Evolutionary conservation across 2,329 filamentous ascomycete genomes (phyloP), one percentile per base, ranked within the genome.

Genomic region (Lasiodiplodia gonubiensis): DNA sequence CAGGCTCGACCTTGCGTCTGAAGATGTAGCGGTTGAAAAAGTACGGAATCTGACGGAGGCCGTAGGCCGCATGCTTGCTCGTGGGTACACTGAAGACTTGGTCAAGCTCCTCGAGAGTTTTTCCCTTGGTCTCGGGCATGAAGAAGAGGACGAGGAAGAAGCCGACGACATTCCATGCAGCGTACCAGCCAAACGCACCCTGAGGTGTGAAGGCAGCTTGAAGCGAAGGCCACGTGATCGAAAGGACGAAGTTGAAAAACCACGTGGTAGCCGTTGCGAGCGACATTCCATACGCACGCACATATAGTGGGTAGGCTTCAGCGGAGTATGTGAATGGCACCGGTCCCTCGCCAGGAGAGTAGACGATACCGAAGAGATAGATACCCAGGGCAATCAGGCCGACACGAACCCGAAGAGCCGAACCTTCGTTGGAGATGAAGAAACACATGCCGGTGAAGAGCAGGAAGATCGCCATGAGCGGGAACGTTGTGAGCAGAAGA

Each of bases 131-230:
- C 71, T 86, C 84, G 3, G 80, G 83, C 52, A 86, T 74, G 71
- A 85, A 86, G 16, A 85, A 68, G 79, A 83, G 72, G 74, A 80
- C 79, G 74, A 84, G 78, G 75, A 86, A 23, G 79, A 83, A 86
- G 3, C 83, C 84, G 25, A 85, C 77, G n/a, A 86, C 69, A 73
- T 86, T 86, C 80, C 84, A 84, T 0, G 77, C 83, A 0, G 85
- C 86, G 70, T 87, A 87, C 81, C 84, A 88, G 10, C 81, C 81
- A 70, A 88, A 86, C 0, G 82, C 85, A 2, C 85, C 85, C 25
- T 84, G 82, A 0, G 80, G 76, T 0, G 79, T 82, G 70, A 86
- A 86, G 0, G 83, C 80, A 0, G 75, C 74, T 3, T 80, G 75
- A 6, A 87, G 73, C 0, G 81, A 80, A 0, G 85, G 85, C 84